These are phyloP conservation scores for Ceratocystis albifundus DNA, from an alignment of 2,329 filamentous ascomycete genomes.

Conservation along the genomic window DNA sequence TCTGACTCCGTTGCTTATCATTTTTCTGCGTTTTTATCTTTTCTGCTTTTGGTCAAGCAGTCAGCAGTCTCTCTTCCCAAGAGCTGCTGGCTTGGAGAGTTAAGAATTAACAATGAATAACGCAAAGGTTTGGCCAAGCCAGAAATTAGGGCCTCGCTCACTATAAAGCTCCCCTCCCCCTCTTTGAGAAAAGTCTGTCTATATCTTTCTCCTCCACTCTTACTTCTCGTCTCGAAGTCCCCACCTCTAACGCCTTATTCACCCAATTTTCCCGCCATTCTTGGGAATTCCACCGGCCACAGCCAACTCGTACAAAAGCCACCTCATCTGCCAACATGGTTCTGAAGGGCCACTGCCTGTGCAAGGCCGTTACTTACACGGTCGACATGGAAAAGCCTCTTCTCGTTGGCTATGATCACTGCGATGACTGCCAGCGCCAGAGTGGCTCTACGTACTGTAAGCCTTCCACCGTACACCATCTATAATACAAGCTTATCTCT, in stretches of 20 bases:
- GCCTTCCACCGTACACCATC: constrained; percentile 25
- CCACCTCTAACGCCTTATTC: background rate
- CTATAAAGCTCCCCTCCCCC: constrained; percentile 17
- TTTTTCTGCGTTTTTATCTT: background rate
- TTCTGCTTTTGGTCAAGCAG: background rate
- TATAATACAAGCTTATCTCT: background rate
- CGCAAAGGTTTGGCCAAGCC: background rate
- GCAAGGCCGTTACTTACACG: constrained; percentile 60
- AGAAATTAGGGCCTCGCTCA: constrained; percentile 10
- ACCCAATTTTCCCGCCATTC: background rate
- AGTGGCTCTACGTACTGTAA: constrained; percentile 56
- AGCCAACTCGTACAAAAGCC: background rate
- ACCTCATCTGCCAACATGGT: constrained; percentile 38
- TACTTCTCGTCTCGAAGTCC: background rate
- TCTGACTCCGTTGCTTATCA: background rate
- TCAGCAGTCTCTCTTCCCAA: background rate
- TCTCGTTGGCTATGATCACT: constrained; percentile 56
- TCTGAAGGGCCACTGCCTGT: constrained; percentile 59
- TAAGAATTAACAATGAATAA: background rate
- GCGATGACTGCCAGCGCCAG: constrained; percentile 62
- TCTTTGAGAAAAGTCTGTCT: background rate
- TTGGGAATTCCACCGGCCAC: background rate
- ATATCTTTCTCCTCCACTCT: constrained; percentile 3
- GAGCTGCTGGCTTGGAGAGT: background rate
- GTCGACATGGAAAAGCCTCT: constrained; percentile 41